These are phyloP conservation scores for Suillus paluster DNA, from an alignment of 768 basidiomycete species.

Conservation along the genomic window DNA sequence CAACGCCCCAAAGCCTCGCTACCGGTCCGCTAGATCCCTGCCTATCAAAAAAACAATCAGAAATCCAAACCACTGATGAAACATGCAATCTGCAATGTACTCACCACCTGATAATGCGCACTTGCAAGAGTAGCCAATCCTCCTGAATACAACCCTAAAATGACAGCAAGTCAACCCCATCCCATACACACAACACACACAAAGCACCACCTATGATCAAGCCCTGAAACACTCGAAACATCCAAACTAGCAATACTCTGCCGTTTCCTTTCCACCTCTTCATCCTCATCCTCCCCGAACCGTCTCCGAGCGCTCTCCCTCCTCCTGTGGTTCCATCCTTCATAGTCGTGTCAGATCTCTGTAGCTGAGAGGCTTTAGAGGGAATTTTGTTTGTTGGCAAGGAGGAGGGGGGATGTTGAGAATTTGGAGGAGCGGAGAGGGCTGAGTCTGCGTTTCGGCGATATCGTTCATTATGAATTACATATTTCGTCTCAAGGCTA, in stretches of 20 bases:
- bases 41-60: neutral
- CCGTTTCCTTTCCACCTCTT: slow-evolving; percentile 47
- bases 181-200: neutral
- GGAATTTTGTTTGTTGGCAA: slow-evolving; percentile 96
- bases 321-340: slow-evolving; percentile 82
- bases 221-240: slow-evolving; percentile 87
- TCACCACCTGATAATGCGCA: slow-evolving; percentile 85
- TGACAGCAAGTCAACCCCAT: neutral
- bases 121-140: slow-evolving; percentile 93
- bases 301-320: slow-evolving; percentile 66
- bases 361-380: slow-evolving; percentile 81
- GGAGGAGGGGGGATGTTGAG: slow-evolving; percentile 85
- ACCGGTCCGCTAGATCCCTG: slow-evolving; percentile 4
- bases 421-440: slow-evolving; percentile 85
- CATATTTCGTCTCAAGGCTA: no score
- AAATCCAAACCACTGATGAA: neutral
- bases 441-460: slow-evolving; percentile 76
- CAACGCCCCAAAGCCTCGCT: neutral
- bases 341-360: slow-evolving; percentile 89
- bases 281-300: slow-evolving; percentile 52
- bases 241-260: slow-evolving; percentile 77
- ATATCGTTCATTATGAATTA: no score
- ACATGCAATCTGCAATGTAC: neutral
- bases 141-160: slow-evolving; percentile 80
- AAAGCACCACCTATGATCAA: slow-evolving; percentile 80